Percentiles rank a stretch among this genome's conserved stretches.
These are phyloP conservation scores for Heritiera fomes DNA, from an alignment of 345 rosid genomes.

Conservation along the genomic window DNA sequence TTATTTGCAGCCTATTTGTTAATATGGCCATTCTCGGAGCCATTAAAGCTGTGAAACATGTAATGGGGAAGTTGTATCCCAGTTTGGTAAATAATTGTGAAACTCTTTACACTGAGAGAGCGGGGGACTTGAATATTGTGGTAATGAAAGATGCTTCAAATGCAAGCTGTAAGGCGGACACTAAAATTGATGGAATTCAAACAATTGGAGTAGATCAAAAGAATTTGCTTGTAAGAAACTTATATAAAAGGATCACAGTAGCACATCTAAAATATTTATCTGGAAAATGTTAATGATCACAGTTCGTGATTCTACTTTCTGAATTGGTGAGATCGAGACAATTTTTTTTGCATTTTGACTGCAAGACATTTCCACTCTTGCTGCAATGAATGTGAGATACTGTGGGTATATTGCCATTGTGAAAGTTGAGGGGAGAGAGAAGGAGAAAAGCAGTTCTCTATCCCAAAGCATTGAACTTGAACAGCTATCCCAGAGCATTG, in stretches of 20 bases:
- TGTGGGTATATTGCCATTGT: conserved; percentile 84
- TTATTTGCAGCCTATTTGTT: conserved; percentile 90
- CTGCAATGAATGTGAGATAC: conserved; percentile 71
- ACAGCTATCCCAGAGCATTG: conserved; percentile 53
- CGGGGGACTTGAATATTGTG: conserved; percentile 67
- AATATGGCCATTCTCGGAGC: conserved; percentile 86
- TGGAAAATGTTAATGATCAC: conserved; percentile 24
- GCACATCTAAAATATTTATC: conserved; percentile 33
- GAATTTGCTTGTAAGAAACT: conserved; percentile 70
- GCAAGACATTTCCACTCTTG: conserved; percentile 86
- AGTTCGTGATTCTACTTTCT: conserved; percentile 14
- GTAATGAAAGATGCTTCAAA: conserved; percentile 62
- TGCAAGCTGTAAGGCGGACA: conserved; percentile 85
- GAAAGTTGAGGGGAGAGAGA: conserved; percentile 63
- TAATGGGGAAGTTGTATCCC: conserved; percentile 44
- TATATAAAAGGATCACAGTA: conserved; percentile 94
- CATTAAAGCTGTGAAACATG: conserved; percentile 68
- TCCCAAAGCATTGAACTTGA: too few relatives aligned
- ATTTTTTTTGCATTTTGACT: conserved; percentile 24
- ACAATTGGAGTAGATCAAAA: conserved; percentile 56
- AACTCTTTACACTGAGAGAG: conserved; percentile 53
- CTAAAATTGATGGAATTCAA: conserved; percentile 85
- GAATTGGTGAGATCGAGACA: conserved; percentile 16
- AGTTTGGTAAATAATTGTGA: conserved; percentile 30
- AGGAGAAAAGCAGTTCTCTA: conserved; percentile 38